These are phyloP conservation scores for Fusarium sp. DNA, from an alignment of 2,329 filamentous ascomycete species.

Conservation along the genomic window DNA sequence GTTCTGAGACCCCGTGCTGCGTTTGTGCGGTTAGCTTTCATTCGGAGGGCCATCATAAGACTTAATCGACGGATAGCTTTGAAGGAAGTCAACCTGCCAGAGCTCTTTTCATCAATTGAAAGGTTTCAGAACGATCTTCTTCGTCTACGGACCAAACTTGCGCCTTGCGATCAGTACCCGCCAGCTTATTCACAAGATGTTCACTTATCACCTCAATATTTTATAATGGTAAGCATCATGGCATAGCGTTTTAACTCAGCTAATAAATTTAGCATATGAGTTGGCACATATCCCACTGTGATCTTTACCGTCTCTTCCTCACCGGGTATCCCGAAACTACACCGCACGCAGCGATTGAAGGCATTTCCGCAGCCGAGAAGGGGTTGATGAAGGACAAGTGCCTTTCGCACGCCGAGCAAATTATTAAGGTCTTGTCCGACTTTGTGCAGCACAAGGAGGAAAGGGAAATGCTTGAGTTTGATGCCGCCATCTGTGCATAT, in stretches of 20 bases:
- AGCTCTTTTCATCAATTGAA: conserved; percentile 44
- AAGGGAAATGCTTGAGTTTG: conserved; percentile 53
- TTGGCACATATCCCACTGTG: conserved; percentile 59
- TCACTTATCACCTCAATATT: conserved; percentile 39
- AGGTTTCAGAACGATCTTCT: conserved; percentile 46
- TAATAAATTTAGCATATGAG: conserved; percentile 42
- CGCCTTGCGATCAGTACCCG: conserved; percentile 41
- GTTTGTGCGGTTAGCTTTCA: conserved; percentile 42
- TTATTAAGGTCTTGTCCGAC: conserved; percentile 51
- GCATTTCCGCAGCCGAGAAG: conserved; percentile 44
- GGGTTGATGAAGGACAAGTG: conserved; percentile 49
- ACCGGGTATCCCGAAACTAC: conserved; percentile 57
- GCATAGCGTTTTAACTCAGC: rapidly evolving
- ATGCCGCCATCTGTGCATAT: conserved; percentile 58
- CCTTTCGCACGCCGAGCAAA: conserved; percentile 55
- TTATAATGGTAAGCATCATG: conserved; percentile 33
- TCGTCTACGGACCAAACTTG: conserved; percentile 38
- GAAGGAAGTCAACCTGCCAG: conserved; percentile 43
- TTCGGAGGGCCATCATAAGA: conserved; percentile 42
- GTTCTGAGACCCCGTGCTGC: conserved; percentile 39
- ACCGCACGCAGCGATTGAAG: conserved; percentile 49
- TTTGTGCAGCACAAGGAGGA: conserved; percentile 51
- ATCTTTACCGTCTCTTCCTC: conserved; percentile 59
- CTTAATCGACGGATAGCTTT: conserved; percentile 43
- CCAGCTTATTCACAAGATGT: conserved; percentile 29